Evolutionary conservation across 139 green algal species (phyloP), one percentile per base, ranked within the genome.

Genomic region (Chlamydomonas schloesseri): DNA sequence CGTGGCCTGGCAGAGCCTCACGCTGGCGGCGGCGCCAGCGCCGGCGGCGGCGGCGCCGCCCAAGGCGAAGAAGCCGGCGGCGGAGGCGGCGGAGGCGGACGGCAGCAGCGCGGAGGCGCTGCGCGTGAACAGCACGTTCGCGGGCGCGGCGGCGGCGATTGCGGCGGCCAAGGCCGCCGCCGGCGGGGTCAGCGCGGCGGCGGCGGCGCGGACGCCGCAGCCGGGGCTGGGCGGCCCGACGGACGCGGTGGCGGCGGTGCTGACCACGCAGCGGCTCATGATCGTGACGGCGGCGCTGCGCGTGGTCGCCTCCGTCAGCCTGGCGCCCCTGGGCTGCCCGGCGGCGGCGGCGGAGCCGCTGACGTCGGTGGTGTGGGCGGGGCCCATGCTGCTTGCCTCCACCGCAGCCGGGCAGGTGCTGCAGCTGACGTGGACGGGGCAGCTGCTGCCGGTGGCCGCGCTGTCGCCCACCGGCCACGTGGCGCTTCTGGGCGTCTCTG

Each of bases 211-310:
- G 6, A 8, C 8, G 42, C 28, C 65, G 42, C 34, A 14, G 46
- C 33, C 67, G 29, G 47, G 34, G n/a, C n/a, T 31, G 29, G 53
- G 47, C 47, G 88, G 84, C 37, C 67, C 80, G 1, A 33, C 88
- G 10, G 83, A 89, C 42, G 76, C 64, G 33, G 87, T 88, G 47
- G 87, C 76, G 47, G 91, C 91, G 8, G 81, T 94, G 57, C 87
- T 94, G 21, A 94, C 91, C 11, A 90, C 73, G 2, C 82, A 88
- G 72, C 87, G 91, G 33, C 71, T 94, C 62, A 77, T 93, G 84
- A 72, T 94, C 29, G 70, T 94, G 37, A 88, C 86, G 33, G 80
- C 79, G 37, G 53, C 42, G 18, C 58, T 87, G 57, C 71, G 82
- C 1, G 34, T 82, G 24, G 71, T 62, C 55, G 55, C 55, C 55